Conservation (phyloP, 2,329 filamentous ascomycete genomes). For the Paracorniculantispora psalliotae region DNA sequence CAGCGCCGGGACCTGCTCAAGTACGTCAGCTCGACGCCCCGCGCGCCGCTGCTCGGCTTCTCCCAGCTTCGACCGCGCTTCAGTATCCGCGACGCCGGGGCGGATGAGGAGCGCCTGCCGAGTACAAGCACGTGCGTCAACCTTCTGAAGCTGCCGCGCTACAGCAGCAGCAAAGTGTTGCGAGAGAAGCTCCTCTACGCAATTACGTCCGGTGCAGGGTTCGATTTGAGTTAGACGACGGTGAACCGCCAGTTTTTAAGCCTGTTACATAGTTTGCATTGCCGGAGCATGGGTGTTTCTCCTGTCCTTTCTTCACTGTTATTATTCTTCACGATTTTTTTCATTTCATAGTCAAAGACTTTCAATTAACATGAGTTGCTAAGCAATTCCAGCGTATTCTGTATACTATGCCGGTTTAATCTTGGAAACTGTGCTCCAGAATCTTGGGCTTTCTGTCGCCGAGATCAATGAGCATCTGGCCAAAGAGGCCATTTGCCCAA, state of each 20-base stretch:
- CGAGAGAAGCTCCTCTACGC: constrained; percentile 84
- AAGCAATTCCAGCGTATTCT: neutral
- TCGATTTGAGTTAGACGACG: constrained; percentile 66
- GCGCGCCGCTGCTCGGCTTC: constrained; percentile 86
- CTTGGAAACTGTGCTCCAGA: constrained; percentile 45
- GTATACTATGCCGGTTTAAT: constrained; percentile 1
- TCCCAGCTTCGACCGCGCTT: constrained; percentile 79
- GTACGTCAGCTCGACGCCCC: constrained; percentile 90
- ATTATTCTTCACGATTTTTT: neutral
- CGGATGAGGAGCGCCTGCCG: constrained; percentile 65
- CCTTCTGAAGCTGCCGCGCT: constrained; percentile 83
- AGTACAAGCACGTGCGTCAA: constrained; percentile 97
- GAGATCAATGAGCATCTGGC: constrained; percentile 74
- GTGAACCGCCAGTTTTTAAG: neutral
- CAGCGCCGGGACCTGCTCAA: constrained; percentile 85
- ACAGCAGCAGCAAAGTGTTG: constrained; percentile 59
- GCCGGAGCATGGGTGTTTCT: neutral
- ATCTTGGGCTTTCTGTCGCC: constrained; percentile 67
- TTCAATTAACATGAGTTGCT: neutral
- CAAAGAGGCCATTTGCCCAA: constrained; percentile 86
- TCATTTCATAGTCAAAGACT: neutral
- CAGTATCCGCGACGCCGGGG: constrained; percentile 73
- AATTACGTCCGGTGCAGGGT: constrained; percentile 83
- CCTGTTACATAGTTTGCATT: neutral
- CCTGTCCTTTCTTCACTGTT: neutral